Conservation (phyloP, 257 asterid genomes). For the Knoxia roxburghii region DNA sequence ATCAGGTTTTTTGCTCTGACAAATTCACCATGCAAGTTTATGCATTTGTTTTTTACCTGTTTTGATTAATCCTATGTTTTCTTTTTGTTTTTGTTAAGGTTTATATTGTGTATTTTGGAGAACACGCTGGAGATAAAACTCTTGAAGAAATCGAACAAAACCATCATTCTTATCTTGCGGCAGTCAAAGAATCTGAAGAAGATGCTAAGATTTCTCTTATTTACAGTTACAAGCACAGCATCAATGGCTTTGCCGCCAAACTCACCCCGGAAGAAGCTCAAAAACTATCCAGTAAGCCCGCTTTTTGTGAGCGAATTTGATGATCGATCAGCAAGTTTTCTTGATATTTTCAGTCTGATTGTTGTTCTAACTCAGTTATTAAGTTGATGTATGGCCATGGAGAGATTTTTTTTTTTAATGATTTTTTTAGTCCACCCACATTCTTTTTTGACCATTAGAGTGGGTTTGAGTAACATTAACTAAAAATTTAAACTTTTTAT, state of each 20-base stretch:
- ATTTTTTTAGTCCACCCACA: too few relatives aligned
- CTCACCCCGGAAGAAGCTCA: conserved; percentile 67
- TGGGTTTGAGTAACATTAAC: too few relatives aligned
- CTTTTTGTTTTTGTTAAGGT: conserved; percentile 32
- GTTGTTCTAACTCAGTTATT: too few relatives aligned
- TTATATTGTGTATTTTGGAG: conserved; percentile 76
- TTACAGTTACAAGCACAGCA: conserved; percentile 78
- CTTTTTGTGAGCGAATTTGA: too few relatives aligned
- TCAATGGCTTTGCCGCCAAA: conserved; percentile 88
- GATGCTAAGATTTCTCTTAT: conserved; percentile 75
- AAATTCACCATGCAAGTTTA: too few relatives aligned
- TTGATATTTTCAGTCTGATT: too few relatives aligned
- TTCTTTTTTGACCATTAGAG: too few relatives aligned
- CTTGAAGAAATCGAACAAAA: conserved; percentile 49
- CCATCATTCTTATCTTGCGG: conserved; percentile 58
- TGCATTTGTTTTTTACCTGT: too few relatives aligned
- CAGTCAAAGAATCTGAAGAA: conserved; percentile 58
- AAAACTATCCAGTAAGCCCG: conserved; percentile 44
- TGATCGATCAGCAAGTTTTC: too few relatives aligned
- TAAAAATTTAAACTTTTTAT: too few relatives aligned
- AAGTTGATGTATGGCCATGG: too few relatives aligned
- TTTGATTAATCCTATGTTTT: neutral
- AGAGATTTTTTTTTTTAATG: too few relatives aligned
- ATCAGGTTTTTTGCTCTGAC: conserved; percentile 49
- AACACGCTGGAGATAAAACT: conserved; percentile 49